These are phyloP conservation scores for Vitis rupestris DNA, from an alignment of 164 flowering plant genomes.

Conservation along the genomic window DNA sequence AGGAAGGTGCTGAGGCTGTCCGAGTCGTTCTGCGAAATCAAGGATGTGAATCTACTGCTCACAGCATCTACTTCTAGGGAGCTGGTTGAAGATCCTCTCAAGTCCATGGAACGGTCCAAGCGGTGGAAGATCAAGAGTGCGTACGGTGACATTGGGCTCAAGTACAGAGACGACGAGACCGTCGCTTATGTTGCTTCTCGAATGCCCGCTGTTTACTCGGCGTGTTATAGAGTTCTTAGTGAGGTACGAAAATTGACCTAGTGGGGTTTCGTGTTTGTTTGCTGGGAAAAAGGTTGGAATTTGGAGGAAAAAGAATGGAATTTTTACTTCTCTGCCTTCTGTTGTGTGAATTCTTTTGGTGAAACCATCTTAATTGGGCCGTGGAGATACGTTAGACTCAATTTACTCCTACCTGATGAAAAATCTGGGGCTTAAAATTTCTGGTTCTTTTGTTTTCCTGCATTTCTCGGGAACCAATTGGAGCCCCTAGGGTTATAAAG, in stretches of 20 bases:
- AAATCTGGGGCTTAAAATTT: no score
- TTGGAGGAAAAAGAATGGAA: not conserved
- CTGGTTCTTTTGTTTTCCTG: not conserved
- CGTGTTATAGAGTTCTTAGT: constrained; percentile 72
- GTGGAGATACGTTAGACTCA: no score
- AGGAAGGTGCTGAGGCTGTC: constrained; percentile 79
- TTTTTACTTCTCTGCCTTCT: not conserved
- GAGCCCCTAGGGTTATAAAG: not conserved
- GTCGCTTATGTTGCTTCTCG: constrained; percentile 91
- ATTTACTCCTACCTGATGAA: no score
- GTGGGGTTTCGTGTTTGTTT: not conserved
- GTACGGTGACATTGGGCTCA: constrained; percentile 83
- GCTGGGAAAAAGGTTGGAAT: not conserved
- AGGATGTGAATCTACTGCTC: constrained; percentile 53
- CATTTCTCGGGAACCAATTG: not conserved
- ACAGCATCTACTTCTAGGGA: constrained; percentile 50
- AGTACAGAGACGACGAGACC: constrained; percentile 72
- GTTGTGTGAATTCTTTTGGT: not conserved
- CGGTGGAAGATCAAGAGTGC: constrained; percentile 83
- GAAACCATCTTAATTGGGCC: not conserved
- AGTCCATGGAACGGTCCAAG: constrained; percentile 47
- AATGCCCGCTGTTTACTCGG: constrained; percentile 97
- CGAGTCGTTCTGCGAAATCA: constrained; percentile 63
- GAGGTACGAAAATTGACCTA: constrained; percentile 40
- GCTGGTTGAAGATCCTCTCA: constrained; percentile 75